A percentile compares a stretch with the other conserved stretches of the same genome.
Evolutionary conservation across 208 protist species (phyloP).

Genomic region (Leishmania turanica): DNA sequence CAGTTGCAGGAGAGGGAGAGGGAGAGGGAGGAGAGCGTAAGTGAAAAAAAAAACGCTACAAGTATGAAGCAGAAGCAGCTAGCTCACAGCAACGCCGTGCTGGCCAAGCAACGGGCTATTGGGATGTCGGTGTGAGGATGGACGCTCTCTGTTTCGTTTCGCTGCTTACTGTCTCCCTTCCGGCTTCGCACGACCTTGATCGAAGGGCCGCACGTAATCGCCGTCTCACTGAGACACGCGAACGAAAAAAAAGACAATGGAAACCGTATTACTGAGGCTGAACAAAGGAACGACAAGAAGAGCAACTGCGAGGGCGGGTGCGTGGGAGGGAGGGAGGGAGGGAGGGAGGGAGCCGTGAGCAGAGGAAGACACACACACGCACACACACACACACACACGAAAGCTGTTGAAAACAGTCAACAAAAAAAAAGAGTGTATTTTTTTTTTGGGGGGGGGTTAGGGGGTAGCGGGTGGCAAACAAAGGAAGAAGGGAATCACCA

Average conservation of each 20-base stretch:
- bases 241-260: background rate
- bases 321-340: too few relatives aligned
- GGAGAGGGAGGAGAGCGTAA: background rate
- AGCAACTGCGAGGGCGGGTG: background rate
- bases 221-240: background rate
- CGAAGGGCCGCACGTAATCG: background rate
- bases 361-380: slow-evolving; percentile 8
- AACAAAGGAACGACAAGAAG: background rate
- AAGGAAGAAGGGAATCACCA: background rate
- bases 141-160: background rate
- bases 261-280: background rate
- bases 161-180: background rate
- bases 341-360: background rate
- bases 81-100: background rate
- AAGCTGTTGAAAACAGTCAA: background rate
- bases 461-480: background rate
- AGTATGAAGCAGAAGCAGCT: background rate
- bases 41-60: background rate
- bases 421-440: background rate
- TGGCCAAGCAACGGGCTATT: background rate
- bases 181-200: background rate
- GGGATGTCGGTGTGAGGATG: background rate
- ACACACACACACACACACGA: slow-evolving; percentile 7
- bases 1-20: background rate
- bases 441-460: background rate